Percentiles rank a stretch among this genome's conserved stretches.
Evolutionary conservation across 208 protist species (phyloP).

Genomic region (Acanthamoeba healyi): DNA sequence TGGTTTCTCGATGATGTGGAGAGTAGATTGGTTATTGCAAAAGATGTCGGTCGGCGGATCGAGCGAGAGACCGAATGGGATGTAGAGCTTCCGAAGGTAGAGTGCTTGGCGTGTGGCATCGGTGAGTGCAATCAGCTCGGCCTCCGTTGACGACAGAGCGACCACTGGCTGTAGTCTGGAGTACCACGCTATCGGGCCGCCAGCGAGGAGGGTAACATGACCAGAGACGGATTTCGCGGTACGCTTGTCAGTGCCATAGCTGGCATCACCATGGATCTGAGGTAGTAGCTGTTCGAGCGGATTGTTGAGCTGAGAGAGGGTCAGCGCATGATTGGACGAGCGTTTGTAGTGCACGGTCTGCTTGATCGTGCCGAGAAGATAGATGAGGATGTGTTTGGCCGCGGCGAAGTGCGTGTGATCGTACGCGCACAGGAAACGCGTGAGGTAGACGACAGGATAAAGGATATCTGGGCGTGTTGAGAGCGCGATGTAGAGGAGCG

Average conservation of each 20-base stretch:
- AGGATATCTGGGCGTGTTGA: background rate
- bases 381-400: background rate
- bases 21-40: constrained; percentile 14
- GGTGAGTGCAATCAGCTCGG: background rate
- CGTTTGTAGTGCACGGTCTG: background rate
- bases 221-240: background rate
- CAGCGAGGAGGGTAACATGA: background rate
- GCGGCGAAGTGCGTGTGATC: background rate
- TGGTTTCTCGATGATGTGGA: background rate
- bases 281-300: background rate
- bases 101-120: background rate
- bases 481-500: background rate
- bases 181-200: background rate
- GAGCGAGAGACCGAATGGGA: background rate
- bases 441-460: background rate
- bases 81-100: background rate
- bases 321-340: background rate
- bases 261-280: background rate
- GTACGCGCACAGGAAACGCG: background rate
- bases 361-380: background rate
- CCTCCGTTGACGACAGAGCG: constrained; percentile 24
- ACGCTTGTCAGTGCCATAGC: background rate
- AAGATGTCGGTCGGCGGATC: background rate
- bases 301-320: background rate
- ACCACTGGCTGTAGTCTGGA: background rate